Percentiles rank a stretch among this genome's conserved stretches.
Evolutionary conservation across 176 grass and related monocot species (phyloP).

Genomic region (Zoysia japonica): DNA sequence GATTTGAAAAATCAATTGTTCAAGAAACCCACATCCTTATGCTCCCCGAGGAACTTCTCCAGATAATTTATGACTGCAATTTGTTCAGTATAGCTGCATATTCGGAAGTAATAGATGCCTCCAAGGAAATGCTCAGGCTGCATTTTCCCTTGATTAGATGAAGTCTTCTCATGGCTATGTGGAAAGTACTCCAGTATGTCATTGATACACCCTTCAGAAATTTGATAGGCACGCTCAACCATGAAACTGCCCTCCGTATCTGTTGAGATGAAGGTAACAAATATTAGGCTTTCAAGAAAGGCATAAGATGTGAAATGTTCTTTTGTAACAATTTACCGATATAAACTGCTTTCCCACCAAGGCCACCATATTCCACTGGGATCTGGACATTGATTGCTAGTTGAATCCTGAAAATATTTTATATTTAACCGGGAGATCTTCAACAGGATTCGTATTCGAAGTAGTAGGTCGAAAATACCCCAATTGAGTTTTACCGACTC

Average conservation of each 20-base stretch:
- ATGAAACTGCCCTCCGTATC: conserved; percentile 99
- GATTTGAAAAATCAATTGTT: conserved; percentile 33
- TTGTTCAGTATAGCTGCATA: conserved; percentile 98
- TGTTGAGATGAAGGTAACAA: conserved; percentile 30
- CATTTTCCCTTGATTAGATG: conserved; percentile 51
- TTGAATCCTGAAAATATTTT: conserved; percentile 68
- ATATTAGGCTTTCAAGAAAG: conserved; percentile 20
- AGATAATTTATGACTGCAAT: conserved; percentile 92
- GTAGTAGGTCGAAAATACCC: conserved; percentile 56
- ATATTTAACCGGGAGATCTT: conserved; percentile 29
- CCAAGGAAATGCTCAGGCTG: conserved; percentile 71
- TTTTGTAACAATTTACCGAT: conserved; percentile 55
- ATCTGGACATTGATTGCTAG: conserved; percentile 97
- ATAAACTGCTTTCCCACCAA: conserved; percentile 93
- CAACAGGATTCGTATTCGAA: conserved; percentile 7
- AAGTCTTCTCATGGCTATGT: conserved; percentile 46
- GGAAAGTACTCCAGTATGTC: conserved; percentile 61
- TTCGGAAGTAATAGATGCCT: conserved; percentile 87
- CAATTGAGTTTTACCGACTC: conserved; percentile 96
- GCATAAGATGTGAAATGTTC: conserved; percentile 1
- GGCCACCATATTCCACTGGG: conserved; percentile 79
- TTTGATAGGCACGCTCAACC: conserved; percentile 87
- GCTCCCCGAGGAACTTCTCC: conserved; percentile 78
- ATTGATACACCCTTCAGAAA: conserved; percentile 87
- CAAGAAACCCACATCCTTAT: conserved; percentile 69